Conservation (phyloP, 495 filamentous ascomycete genomes). For the Penicillium paxilli region DNA sequence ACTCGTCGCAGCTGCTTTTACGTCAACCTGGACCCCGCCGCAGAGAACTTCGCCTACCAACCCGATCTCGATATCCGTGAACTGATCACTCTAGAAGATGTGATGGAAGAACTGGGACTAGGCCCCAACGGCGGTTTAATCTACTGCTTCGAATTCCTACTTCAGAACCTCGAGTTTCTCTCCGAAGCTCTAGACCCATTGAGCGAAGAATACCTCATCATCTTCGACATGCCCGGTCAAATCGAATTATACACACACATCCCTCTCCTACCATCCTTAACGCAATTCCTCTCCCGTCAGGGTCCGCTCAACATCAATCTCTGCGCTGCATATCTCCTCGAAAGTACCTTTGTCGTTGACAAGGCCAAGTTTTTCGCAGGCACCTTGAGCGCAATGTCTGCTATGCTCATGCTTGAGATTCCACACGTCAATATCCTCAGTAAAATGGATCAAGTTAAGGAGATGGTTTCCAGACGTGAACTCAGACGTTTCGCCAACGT, state of each 20-base stretch:
- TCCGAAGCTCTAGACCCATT: conserved; percentile 82
- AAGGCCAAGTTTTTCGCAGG: conserved; percentile 96
- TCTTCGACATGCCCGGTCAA: conserved; percentile 98
- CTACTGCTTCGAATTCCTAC: conserved; percentile 93
- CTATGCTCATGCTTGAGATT: conserved; percentile 97
- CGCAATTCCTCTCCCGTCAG: conserved; percentile 73
- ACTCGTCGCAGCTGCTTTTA: conserved; percentile 92
- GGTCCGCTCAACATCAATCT: conserved; percentile 86
- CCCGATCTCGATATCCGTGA: conserved; percentile 98
- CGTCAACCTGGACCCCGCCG: conserved; percentile 96
- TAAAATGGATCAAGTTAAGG: conserved; percentile 95
- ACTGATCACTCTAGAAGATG: conserved; percentile 92
- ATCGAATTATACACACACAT: conserved; percentile 99
- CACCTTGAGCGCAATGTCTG: conserved; percentile 92
- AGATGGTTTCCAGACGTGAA: conserved; percentile 76
- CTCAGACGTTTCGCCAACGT: conserved; percentile 85
- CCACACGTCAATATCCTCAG: conserved; percentile 92
- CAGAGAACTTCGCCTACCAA: conserved; percentile 85
- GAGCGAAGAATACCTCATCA: conserved; percentile 91
- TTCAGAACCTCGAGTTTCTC: conserved; percentile 95
- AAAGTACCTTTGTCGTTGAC: conserved; percentile 92
- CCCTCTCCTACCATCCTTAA: conserved; percentile 83
- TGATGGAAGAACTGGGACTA: conserved; percentile 94
- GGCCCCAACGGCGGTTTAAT: conserved; percentile 96
- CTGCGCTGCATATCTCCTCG: conserved; percentile 93